Evolutionary conservation across 2,329 filamentous ascomycete species (phyloP).

Genomic region (Ophiostoma himal-ulmi): DNA sequence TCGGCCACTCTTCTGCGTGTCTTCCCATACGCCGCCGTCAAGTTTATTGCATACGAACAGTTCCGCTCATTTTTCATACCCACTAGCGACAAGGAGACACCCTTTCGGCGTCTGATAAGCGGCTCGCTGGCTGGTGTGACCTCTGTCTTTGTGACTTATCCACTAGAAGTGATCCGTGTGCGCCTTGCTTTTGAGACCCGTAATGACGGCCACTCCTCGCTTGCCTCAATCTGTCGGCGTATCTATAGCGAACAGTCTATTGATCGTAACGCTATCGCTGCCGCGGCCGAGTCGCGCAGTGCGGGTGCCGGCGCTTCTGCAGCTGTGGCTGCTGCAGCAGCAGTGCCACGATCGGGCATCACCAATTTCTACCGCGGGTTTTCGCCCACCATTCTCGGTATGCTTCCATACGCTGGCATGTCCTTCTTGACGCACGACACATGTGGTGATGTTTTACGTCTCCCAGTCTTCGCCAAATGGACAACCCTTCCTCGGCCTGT

Average conservation of each 20-base stretch:
- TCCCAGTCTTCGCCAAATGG: slow-evolving; percentile 59
- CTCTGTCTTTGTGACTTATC: slow-evolving; percentile 94
- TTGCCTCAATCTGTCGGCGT: slow-evolving; percentile 70
- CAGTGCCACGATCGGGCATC: slow-evolving; percentile 61
- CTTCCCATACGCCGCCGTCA: slow-evolving; percentile 95
- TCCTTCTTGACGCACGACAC: slow-evolving; percentile 95
- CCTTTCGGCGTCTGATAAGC: slow-evolving; percentile 65
- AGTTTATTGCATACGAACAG: slow-evolving; percentile 97
- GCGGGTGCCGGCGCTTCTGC: slow-evolving; percentile 25
- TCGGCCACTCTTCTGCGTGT: slow-evolving; percentile 90
- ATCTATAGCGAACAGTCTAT: slow-evolving; percentile 63
- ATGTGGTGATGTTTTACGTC: slow-evolving; percentile 74
- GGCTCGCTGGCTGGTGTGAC: slow-evolving; percentile 76
- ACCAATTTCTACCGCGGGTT: slow-evolving; percentile 96
- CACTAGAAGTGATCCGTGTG: slow-evolving; percentile 86
- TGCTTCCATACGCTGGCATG: slow-evolving; percentile 93
- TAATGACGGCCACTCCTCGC: slow-evolving; percentile 59
- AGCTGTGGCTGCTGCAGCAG: slow-evolving; percentile 40
- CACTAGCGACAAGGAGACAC: slow-evolving; percentile 67
- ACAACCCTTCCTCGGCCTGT: slow-evolving; percentile 64
- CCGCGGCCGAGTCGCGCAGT: slow-evolving; percentile 38
- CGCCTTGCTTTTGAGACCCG: slow-evolving; percentile 93
- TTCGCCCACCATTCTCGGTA: slow-evolving; percentile 80
- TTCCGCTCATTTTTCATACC: slow-evolving; percentile 75
- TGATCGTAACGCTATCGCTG: slow-evolving; percentile 35